Evolutionary conservation across 2,329 filamentous ascomycete species (phyloP).

Genomic region (Botryosphaeria dothidea): DNA sequence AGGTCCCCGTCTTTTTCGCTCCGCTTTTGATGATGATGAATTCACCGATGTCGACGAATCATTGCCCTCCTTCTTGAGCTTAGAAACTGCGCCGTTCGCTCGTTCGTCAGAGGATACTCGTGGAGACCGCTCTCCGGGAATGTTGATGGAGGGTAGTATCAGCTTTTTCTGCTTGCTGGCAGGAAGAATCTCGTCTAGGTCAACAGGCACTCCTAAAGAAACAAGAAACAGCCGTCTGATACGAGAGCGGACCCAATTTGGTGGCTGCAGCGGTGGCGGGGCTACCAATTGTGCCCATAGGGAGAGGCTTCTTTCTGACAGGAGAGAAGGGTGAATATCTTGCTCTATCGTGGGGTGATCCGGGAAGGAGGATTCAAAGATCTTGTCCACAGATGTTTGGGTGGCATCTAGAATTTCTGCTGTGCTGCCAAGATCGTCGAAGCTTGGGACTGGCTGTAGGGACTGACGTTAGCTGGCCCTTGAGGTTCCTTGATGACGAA

Average conservation of each 20-base stretch:
- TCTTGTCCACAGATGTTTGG: constrained; percentile 63
- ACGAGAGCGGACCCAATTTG: constrained; percentile 95
- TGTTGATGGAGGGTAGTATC: constrained; percentile 75
- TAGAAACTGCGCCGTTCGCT: constrained; percentile 34
- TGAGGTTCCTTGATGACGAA: constrained; percentile 13
- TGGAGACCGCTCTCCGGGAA: constrained; percentile 39
- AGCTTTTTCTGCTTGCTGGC: constrained; percentile 98
- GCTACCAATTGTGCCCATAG: constrained; percentile 96
- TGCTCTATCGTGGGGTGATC: constrained; percentile 22
- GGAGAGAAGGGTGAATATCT: constrained; percentile 55
- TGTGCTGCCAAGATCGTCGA: constrained; percentile 56
- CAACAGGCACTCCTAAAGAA: constrained; percentile 91
- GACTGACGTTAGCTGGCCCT: constrained; percentile 30
- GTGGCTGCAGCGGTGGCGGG: constrained; percentile 89
- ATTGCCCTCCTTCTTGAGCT: constrained; percentile 41
- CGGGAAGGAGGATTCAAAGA: constrained; percentile 53
- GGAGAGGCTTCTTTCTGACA: constrained; percentile 82
- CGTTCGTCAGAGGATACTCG: constrained; percentile 40
- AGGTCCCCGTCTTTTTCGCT: constrained; percentile 56
- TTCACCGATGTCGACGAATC: constrained; percentile 41
- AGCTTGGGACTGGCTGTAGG: constrained; percentile 65
- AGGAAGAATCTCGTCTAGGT: constrained; percentile 94
- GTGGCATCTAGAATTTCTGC: constrained; percentile 62
- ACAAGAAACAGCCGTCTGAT: constrained; percentile 95
- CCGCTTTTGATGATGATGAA: constrained; percentile 36